Evolutionary conservation across 1,139 yeast genomes (phyloP), one percentile per base, ranked within the genome.

Genomic region (Suhomyces wounanorum): DNA sequence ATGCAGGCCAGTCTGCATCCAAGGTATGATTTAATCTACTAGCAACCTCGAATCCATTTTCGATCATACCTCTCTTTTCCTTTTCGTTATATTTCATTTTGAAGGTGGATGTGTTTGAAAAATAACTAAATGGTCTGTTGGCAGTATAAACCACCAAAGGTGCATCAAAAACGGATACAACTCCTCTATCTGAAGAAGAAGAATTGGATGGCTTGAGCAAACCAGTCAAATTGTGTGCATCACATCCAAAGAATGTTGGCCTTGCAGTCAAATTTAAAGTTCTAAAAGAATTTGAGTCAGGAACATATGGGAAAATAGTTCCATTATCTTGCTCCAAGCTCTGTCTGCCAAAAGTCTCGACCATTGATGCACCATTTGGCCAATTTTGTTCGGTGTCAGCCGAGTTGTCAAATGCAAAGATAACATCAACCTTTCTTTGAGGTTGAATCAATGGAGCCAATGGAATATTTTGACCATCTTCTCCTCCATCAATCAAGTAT

Each of bases 161-260:
- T 17, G 76, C 70, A 53, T 73, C 74, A 43, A 39, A 55, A 7
- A 53, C 47, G 1, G 42, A 28, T 8, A 18, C 21, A n/a, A 25
- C 35, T 3, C 23, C 44, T 14, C 38, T 28, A 21, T 40, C 36
- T 23, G 40, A 43, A 31, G 25, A 30, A 17, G 50, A 28, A 11
- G 54, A 25, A 45, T 51, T 45, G 21, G 50, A 18, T 16, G 37
- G 17, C 28, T 68, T 68, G 2, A 59, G 55, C 51, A 76, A 64
- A 8, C 68, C 66, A 1, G 79, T 67, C 55, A 72, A 60, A 56
- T 75, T 74, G 5, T 57, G 55, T 7, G 77, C 79, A 52, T 73
- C 69, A 59, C 80, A 75, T 3, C 80, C 80, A 52, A 75, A 75
- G 55, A 75, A 75, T 0, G 77, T 69, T 26, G 80, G 80, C 55